phyloP scores from a whole-genome alignment of 768 basidiomycete species.

The Suillus variegatus region DNA sequence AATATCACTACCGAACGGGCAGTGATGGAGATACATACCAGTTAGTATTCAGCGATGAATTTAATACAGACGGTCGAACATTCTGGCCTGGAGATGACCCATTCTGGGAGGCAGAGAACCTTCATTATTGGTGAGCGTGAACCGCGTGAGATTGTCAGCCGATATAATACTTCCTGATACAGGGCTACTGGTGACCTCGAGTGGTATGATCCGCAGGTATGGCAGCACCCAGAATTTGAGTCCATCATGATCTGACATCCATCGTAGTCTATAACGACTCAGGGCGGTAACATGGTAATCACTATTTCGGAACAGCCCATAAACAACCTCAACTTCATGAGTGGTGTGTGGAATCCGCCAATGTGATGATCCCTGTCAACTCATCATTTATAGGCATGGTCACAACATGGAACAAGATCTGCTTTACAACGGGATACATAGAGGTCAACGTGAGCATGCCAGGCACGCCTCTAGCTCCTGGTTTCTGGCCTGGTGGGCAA shows the following conservation, averaged over 20 bases:
- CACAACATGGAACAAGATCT: constrained; percentile 92
- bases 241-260: constrained; percentile 4
- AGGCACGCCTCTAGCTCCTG: constrained; percentile 57
- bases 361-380: background rate
- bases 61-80: constrained; percentile 69
- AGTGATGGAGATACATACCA: constrained; percentile 77
- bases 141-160: background rate
- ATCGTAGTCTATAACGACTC: constrained; percentile 65
- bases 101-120: constrained; percentile 84
- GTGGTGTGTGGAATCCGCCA: constrained; percentile 47
- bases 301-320: constrained; percentile 69
- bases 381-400: constrained; percentile 53
- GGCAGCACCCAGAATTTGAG: constrained; percentile 17
- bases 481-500: constrained; percentile 79
- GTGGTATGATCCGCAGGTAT: constrained; percentile 79
- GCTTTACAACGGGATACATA: constrained; percentile 91
- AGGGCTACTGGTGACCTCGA: constrained; percentile 75
- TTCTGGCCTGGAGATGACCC: constrained; percentile 83
- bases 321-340: constrained; percentile 84
- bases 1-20: constrained; percentile 58
- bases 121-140: constrained; percentile 72
- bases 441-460: constrained; percentile 82
- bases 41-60: constrained; percentile 90
- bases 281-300: constrained; percentile 77
- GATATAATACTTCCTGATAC: constrained; percentile 7